A percentile compares a stretch with the other conserved stretches of the same genome.
These are phyloP conservation scores for Verticillium isaacii DNA, from an alignment of 2,329 filamentous ascomycete species.

Conservation along the genomic window DNA sequence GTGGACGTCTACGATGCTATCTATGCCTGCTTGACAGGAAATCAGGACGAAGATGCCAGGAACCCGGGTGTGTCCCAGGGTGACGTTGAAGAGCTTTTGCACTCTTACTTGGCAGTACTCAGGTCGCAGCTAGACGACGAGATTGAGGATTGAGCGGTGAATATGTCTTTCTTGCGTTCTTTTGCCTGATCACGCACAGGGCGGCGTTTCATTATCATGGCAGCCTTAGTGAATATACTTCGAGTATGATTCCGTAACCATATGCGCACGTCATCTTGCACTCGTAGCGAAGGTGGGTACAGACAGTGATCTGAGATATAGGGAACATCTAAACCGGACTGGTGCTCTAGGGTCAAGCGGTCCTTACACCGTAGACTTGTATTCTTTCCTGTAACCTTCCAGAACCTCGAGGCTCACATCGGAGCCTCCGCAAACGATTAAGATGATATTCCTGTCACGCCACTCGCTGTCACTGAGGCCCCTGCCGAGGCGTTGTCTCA, in stretches of 20 bases:
- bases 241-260: background rate
- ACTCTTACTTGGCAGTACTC: background rate
- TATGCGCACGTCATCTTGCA: too few species aligned
- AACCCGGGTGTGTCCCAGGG: background rate
- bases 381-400: constrained; percentile 49
- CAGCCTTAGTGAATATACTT: background rate
- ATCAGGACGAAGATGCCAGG: background rate
- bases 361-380: constrained; percentile 9
- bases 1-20: background rate
- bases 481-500: constrained; percentile 56
- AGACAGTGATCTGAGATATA: too few species aligned
- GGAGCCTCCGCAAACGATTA: constrained; percentile 79
- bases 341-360: too few species aligned
- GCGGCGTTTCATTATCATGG: background rate
- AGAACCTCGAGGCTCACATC: constrained; percentile 61
- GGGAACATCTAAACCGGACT: too few species aligned
- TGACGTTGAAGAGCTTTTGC: background rate
- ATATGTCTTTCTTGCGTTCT: background rate
- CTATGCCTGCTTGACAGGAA: background rate
- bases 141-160: background rate
- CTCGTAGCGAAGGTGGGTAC: too few species aligned
- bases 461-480: constrained; percentile 51
- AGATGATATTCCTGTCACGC: constrained; percentile 66
- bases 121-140: background rate
- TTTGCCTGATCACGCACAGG: background rate